Evolutionary conservation across 768 basidiomycete genomes (phyloP).

Genomic region (Clathrus columnatus): DNA sequence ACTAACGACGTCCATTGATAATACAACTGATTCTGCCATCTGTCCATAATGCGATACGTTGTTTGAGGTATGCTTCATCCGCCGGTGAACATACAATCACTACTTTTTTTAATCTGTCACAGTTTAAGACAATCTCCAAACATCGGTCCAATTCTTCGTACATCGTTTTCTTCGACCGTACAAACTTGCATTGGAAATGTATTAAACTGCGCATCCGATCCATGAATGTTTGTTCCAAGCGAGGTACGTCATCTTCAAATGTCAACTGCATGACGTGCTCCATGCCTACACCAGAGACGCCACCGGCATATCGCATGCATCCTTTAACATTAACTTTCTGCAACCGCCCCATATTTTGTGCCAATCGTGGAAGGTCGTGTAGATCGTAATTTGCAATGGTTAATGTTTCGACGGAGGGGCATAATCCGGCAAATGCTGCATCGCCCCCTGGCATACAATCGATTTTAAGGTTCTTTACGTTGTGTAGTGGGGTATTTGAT

Average conservation of each 20-base stretch:
- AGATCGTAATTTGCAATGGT: conserved; percentile 8
- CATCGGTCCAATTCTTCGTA: conserved; percentile 2
- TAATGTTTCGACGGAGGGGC: background rate
- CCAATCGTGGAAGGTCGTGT: background rate
- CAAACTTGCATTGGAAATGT: conserved; percentile 5
- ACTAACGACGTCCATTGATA: background rate
- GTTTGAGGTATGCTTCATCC: background rate
- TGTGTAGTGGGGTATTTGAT: background rate
- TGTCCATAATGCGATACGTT: background rate
- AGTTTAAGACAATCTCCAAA: background rate
- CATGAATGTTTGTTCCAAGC: background rate
- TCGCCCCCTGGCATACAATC: conserved; percentile 1
- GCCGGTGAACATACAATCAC: background rate
- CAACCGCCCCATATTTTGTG: background rate
- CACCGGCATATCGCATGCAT: conserved; percentile 1
- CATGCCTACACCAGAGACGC: background rate
- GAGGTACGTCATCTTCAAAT: conserved; percentile 6
- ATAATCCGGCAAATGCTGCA: background rate
- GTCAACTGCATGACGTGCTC: background rate
- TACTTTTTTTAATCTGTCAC: background rate
- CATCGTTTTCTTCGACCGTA: background rate
- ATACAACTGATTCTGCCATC: background rate
- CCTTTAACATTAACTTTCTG: background rate
- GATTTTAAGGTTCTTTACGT: background rate
- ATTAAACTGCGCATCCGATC: background rate